Evolutionary conservation across 2,329 filamentous ascomycete genomes (phyloP).

Genomic region (Ceratocystis cacaofunesta): DNA sequence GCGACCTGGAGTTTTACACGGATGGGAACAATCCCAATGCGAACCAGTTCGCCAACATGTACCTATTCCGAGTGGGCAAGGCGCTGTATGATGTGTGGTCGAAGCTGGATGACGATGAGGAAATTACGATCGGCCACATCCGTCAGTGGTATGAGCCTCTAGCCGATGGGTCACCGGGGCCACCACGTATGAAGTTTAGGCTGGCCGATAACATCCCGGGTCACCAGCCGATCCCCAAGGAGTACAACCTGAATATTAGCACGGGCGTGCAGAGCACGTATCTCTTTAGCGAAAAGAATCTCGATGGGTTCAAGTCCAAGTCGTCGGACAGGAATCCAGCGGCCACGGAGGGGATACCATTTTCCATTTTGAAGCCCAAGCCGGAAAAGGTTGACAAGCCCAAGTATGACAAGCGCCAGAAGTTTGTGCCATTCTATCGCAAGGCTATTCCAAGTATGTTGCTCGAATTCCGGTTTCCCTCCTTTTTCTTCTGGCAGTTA

Average conservation of each 20-base stretch:
- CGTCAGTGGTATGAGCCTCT: constrained; percentile 41
- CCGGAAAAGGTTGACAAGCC: constrained; percentile 31
- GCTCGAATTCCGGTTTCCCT: not conserved
- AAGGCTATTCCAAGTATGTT: constrained; percentile 47
- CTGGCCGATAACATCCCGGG: constrained; percentile 47
- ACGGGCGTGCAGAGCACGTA: constrained; percentile 64
- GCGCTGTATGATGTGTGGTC: constrained; percentile 71
- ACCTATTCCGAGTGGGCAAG: constrained; percentile 64
- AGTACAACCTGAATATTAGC: constrained; percentile 66
- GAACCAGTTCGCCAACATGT: constrained; percentile 31
- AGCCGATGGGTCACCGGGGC: constrained; percentile 17
- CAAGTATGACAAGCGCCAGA: constrained; percentile 28
- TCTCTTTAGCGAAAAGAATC: constrained; percentile 63
- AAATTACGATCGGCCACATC: constrained; percentile 68
- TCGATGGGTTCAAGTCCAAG: constrained; percentile 46
- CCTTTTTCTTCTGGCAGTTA: not conserved
- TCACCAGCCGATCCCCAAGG: constrained; percentile 67
- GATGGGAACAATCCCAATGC: constrained; percentile 25
- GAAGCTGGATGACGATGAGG: constrained; percentile 59
- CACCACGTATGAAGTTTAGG: constrained; percentile 46
- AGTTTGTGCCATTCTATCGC: constrained; percentile 45
- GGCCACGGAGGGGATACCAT: constrained; percentile 43
- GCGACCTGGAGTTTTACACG: constrained; percentile 42
- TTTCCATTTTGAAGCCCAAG: constrained; percentile 36
- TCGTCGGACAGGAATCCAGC: constrained; percentile 42